These are phyloP conservation scores for Friedmanniomyces simplex DNA, from an alignment of 495 filamentous ascomycete species.

Conservation along the genomic window DNA sequence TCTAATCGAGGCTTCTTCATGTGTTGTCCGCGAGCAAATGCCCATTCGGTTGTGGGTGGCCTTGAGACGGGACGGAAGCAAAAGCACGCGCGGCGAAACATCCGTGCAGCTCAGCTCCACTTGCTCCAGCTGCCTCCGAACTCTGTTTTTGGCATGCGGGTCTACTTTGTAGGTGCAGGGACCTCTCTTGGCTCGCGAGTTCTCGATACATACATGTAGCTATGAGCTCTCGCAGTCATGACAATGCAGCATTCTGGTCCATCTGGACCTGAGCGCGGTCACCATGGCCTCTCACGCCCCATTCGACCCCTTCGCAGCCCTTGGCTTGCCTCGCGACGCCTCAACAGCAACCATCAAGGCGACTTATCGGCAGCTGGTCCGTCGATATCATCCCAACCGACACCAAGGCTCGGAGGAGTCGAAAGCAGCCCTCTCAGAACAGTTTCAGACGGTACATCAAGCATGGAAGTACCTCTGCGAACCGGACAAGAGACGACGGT, in stretches of 20 bases:
- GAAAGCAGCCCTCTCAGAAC: slow-evolving; percentile 8
- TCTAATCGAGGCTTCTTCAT: background rate
- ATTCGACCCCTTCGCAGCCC: slow-evolving; percentile 18
- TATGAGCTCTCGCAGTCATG: background rate
- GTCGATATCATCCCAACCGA: slow-evolving; percentile 18
- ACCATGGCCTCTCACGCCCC: slow-evolving; percentile 7
- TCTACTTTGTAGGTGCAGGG: background rate
- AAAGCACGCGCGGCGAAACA: background rate
- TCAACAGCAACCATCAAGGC: slow-evolving; percentile 8
- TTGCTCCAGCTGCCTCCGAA: background rate
- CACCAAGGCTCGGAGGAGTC: slow-evolving; percentile 14
- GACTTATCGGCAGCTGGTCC: slow-evolving; percentile 8
- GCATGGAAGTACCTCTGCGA: slow-evolving; percentile 10
- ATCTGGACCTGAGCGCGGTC: background rate
- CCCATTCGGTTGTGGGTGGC: background rate
- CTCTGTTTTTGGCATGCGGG: background rate
- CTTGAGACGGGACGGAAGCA: background rate
- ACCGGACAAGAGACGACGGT: slow-evolving; percentile 15
- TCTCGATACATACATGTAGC: background rate
- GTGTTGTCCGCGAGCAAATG: background rate
- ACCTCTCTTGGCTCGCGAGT: no score
- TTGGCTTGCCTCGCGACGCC: slow-evolving; percentile 17
- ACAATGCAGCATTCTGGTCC: background rate
- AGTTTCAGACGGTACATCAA: slow-evolving; percentile 13
- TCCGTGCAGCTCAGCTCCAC: background rate